These are phyloP conservation scores for Isatis lusitanica DNA, from an alignment of 441 rosid species.

Conservation along the genomic window DNA sequence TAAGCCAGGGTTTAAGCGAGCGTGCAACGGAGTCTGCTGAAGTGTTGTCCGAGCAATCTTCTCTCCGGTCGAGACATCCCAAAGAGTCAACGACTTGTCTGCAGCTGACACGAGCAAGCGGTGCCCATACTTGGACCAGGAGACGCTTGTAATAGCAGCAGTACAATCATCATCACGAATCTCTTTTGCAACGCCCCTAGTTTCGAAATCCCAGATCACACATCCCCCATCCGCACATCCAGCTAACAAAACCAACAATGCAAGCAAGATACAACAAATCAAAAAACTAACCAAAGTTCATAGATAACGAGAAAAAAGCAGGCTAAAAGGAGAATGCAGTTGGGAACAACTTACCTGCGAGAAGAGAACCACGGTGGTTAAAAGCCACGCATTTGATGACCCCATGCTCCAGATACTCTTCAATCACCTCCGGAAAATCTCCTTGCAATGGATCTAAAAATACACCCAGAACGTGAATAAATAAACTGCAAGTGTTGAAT, in stretches of 20 bases:
- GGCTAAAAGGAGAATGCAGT: not conserved
- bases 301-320: not conserved
- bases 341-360: slow-evolving; percentile 57
- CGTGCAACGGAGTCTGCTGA: slow-evolving; percentile 78
- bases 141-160: slow-evolving; percentile 88
- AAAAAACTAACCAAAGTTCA: not conserved
- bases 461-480: not conserved
- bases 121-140: slow-evolving; percentile 94
- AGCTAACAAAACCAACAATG: slow-evolving; percentile 47
- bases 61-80: slow-evolving; percentile 80
- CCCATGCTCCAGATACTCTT: slow-evolving; percentile 95
- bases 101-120: slow-evolving; percentile 90
- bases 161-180: slow-evolving; percentile 69
- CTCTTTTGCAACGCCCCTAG: slow-evolving; percentile 90
- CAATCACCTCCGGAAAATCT: slow-evolving; percentile 96
- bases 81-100: slow-evolving; percentile 85
- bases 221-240: slow-evolving; percentile 96
- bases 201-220: slow-evolving; percentile 96
- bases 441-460: slow-evolving; percentile 91
- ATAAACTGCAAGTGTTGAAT: not conserved
- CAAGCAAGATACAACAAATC: slow-evolving; percentile 12
- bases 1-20: slow-evolving; percentile 87
- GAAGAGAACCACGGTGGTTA: slow-evolving; percentile 96
- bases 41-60: slow-evolving; percentile 64
- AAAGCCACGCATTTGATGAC: slow-evolving; percentile 93